Conservation (phyloP, 768 basidiomycete species). For the Trametes meyenii region DNA sequence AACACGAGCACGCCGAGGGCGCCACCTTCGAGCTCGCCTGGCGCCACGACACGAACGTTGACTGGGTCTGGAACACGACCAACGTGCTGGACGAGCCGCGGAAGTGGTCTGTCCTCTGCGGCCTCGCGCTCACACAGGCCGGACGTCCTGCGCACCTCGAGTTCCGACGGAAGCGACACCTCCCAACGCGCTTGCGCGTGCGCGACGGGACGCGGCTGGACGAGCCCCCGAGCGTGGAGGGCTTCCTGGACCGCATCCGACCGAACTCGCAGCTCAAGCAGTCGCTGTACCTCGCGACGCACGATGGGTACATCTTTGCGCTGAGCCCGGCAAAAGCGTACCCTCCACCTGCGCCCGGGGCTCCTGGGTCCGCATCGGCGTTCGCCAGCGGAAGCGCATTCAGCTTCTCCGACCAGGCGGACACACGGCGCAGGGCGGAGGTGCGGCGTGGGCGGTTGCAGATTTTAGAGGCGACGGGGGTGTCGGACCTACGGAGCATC, state of each 20-base stretch:
- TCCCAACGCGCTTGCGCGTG: slow-evolving; percentile 47
- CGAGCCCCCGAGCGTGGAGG: slow-evolving; percentile 85
- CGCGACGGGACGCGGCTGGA: slow-evolving; percentile 52
- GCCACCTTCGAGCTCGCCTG: slow-evolving; percentile 74
- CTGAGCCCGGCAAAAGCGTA: slow-evolving; percentile 53
- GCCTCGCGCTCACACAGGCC: slow-evolving; percentile 74
- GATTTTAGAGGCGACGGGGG: slow-evolving; percentile 64
- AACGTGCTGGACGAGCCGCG: slow-evolving; percentile 64
- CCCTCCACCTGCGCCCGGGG: slow-evolving; percentile 72
- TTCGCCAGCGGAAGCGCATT: slow-evolving; percentile 31
- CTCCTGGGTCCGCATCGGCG: slow-evolving; percentile 34
- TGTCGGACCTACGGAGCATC: slow-evolving; percentile 74
- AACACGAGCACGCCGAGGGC: slow-evolving; percentile 55
- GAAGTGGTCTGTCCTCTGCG: slow-evolving; percentile 75
- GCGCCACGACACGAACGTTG: slow-evolving; percentile 71
- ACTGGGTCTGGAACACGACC: slow-evolving; percentile 84
- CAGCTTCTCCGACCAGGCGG: slow-evolving; percentile 31
- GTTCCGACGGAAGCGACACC: slow-evolving; percentile 74
- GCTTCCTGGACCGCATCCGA: slow-evolving; percentile 76
- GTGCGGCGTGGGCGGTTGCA: slow-evolving; percentile 64
- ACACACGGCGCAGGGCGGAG: slow-evolving; percentile 52
- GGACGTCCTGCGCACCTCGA: slow-evolving; percentile 60
- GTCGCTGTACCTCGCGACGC: slow-evolving; percentile 68
- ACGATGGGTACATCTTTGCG: slow-evolving; percentile 74
- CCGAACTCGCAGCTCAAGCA: slow-evolving; percentile 60